Conservation (phyloP, 2,329 filamentous ascomycete species). For the Talaromyces funiculosus region DNA sequence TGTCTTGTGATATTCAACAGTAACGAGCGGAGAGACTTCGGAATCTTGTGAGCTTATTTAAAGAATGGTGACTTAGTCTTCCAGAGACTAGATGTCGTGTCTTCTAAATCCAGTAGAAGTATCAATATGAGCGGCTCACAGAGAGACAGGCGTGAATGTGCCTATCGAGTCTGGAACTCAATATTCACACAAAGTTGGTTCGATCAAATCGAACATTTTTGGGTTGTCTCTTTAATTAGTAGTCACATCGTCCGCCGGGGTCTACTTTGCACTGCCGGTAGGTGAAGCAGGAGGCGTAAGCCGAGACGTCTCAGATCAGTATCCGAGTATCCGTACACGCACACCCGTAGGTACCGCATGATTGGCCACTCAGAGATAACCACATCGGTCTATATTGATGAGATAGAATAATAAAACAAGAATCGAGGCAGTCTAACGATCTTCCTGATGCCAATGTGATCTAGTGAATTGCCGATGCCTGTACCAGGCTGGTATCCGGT, state of each 20-base stretch:
- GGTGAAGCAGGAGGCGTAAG: constrained; percentile 10
- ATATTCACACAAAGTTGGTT: background rate
- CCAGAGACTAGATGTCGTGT: background rate
- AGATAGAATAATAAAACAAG: background rate
- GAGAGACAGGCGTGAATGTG: background rate
- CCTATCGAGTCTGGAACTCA: background rate
- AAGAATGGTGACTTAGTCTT: background rate
- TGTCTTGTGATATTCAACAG: background rate
- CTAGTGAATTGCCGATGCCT: background rate
- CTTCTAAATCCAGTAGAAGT: background rate
- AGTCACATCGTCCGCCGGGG: background rate
- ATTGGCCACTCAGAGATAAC: background rate
- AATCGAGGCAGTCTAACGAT: too few relatives aligned
- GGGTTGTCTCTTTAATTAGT: background rate
- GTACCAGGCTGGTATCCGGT: background rate
- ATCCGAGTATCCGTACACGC: background rate
- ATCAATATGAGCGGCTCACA: background rate
- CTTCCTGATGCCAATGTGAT: background rate
- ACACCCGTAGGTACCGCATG: background rate
- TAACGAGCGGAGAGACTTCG: background rate
- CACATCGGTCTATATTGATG: background rate
- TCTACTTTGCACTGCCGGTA: background rate
- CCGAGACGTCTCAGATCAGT: constrained; percentile 9
- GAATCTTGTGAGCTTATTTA: background rate
- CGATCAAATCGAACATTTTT: background rate